These are phyloP conservation scores for Cercospora sojina DNA, from an alignment of 2,329 filamentous ascomycete species.

Conservation along the genomic window DNA sequence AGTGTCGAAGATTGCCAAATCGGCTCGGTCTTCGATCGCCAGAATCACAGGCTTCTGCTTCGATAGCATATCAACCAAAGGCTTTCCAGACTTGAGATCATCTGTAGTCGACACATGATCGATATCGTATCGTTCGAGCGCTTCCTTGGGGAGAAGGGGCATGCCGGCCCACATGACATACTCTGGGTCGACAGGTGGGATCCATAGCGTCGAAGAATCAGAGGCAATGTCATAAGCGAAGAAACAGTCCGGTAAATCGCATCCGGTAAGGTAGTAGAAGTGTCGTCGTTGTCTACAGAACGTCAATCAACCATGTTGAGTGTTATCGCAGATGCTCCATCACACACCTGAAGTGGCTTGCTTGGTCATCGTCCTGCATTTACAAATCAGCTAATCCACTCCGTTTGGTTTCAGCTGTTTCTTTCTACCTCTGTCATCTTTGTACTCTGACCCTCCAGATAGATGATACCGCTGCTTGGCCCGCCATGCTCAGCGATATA, in stretches of 20 bases:
- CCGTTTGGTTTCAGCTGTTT: not conserved
- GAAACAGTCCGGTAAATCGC: slow-evolving; percentile 75
- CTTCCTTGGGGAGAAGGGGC: slow-evolving; percentile 73
- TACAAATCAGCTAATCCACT: not conserved
- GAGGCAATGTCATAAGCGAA: slow-evolving; percentile 77
- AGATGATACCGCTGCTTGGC: slow-evolving; percentile 70
- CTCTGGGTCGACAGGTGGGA: slow-evolving; percentile 84
- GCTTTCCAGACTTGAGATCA: slow-evolving; percentile 73
- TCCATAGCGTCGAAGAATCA: slow-evolving; percentile 79
- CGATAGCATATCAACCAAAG: slow-evolving; percentile 49
- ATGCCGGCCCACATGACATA: slow-evolving; percentile 96
- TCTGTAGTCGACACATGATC: slow-evolving; percentile 58
- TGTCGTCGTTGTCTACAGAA: slow-evolving; percentile 53
- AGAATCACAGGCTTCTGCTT: slow-evolving; percentile 57
- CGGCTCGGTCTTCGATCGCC: slow-evolving; percentile 74
- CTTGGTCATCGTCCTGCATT: slow-evolving; percentile 74
- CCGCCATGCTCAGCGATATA: slow-evolving; percentile 68
- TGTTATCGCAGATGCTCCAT: not conserved
- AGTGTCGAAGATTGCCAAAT: slow-evolving; percentile 45
- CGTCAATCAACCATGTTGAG: not conserved
- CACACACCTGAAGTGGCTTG: slow-evolving; percentile 61
- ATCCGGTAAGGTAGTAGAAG: slow-evolving; percentile 95
- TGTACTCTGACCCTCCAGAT: slow-evolving; percentile 81
- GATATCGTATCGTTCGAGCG: slow-evolving; percentile 56
- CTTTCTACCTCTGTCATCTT: slow-evolving; percentile 65